Evolutionary conservation across 2,329 filamentous ascomycete species (phyloP).

Genomic region (Monosporascus sp.): DNA sequence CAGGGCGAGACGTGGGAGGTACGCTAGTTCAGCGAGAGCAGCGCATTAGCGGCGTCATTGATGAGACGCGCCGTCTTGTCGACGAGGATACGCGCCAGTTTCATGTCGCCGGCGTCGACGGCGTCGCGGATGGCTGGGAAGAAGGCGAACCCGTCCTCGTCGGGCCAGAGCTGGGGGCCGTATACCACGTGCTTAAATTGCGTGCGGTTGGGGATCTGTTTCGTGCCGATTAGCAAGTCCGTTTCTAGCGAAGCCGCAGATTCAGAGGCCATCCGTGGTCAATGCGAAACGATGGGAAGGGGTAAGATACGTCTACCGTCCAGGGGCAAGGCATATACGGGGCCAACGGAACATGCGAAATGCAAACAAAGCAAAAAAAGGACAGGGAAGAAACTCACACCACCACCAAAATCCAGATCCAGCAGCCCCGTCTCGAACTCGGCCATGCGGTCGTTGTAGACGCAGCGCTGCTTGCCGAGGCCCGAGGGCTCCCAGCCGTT

Average conservation of each 20-base stretch:
- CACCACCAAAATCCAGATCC: conserved; percentile 65
- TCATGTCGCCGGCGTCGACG: conserved; percentile 67
- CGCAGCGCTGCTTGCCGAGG: conserved; percentile 61
- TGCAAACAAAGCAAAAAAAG: background rate
- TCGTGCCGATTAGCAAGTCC: conserved; percentile 7
- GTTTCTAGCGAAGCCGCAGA: background rate
- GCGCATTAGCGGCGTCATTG: conserved; percentile 13
- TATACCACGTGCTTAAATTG: conserved; percentile 95
- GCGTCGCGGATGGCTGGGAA: conserved; percentile 86
- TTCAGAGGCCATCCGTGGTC: background rate
- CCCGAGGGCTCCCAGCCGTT: conserved; percentile 72
- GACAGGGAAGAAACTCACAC: conserved; percentile 52
- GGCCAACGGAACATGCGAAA: background rate
- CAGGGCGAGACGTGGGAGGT: background rate
- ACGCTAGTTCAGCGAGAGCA: conserved; percentile 6
- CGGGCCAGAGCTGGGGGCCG: conserved; percentile 74
- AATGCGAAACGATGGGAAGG: conserved; percentile 1
- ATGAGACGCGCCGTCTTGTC: conserved; percentile 67
- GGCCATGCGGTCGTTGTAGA: conserved; percentile 74
- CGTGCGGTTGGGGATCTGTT: conserved; percentile 72
- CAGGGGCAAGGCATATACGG: background rate
- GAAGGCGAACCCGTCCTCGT: conserved; percentile 53
- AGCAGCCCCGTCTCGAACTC: conserved; percentile 78
- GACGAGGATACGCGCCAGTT: conserved; percentile 59
- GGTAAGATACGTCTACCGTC: conserved; percentile 56